These are phyloP conservation scores for Globisporangium takayamanum DNA, from an alignment of 352 stramenopile genomes.

Conservation along the genomic window DNA sequence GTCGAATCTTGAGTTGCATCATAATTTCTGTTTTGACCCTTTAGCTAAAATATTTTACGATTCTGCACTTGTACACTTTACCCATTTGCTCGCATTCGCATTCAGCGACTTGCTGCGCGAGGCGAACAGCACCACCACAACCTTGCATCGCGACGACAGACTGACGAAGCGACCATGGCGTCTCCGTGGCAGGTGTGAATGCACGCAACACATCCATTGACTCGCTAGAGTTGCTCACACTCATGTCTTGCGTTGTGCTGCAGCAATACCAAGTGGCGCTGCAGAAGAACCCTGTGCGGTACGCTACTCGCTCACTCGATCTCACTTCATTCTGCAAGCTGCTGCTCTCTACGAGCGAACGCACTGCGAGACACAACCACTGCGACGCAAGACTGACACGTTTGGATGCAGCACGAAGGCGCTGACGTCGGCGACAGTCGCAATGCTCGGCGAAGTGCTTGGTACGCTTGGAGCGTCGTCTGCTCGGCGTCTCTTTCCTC, in stretches of 20 bases:
- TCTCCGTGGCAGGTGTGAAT: background rate
- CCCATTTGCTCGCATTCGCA: too few relatives aligned
- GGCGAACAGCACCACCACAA: background rate
- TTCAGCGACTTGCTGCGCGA: background rate
- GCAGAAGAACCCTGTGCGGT: constrained; percentile 47
- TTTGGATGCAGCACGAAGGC: constrained; percentile 43
- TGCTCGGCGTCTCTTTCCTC: background rate
- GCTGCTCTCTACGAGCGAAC: too few relatives aligned
- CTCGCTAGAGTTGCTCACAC: background rate
- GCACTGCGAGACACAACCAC: too few relatives aligned
- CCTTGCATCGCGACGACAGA: background rate
- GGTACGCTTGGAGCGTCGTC: constrained; percentile 16
- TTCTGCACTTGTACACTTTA: too few relatives aligned
- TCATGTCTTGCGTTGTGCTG: background rate
- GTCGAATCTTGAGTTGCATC: too few relatives aligned
- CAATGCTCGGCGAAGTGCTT: constrained; percentile 58
- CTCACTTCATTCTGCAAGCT: background rate
- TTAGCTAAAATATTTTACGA: too few relatives aligned
- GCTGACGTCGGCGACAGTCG: constrained; percentile 52
- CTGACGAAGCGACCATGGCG: background rate
- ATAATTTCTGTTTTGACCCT: too few relatives aligned
- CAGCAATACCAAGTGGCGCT: constrained; percentile 60
- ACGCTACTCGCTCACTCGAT: background rate
- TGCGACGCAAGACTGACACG: too few relatives aligned
- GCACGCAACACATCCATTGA: too few relatives aligned